Evolutionary conservation across 768 basidiomycete species (phyloP).

Genomic region (Mycena galericulata): DNA sequence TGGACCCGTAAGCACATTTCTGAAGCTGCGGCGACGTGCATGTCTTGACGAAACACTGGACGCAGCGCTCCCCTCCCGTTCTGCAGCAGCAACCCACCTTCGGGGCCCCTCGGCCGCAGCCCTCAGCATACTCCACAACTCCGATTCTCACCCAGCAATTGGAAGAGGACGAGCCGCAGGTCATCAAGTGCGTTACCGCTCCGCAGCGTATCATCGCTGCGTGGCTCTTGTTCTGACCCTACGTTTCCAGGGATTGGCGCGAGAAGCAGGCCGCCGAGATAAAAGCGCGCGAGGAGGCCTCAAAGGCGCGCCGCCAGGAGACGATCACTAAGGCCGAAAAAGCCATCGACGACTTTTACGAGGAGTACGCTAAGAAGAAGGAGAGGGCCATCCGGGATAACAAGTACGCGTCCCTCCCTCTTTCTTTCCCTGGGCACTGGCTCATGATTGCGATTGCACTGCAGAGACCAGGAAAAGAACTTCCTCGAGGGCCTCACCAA

Average conservation of each 20-base stretch:
- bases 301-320: constrained; percentile 82
- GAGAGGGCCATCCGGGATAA: constrained; percentile 93
- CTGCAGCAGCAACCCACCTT: constrained; percentile 54
- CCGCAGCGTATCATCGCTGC: not conserved
- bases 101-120: constrained; percentile 81
- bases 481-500: constrained; percentile 81
- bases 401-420: constrained; percentile 71
- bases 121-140: constrained; percentile 75
- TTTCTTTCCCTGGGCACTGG: not conserved
- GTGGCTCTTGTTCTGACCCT: not conserved
- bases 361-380: constrained; percentile 88
- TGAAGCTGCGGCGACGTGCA: not conserved
- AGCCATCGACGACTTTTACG: constrained; percentile 91
- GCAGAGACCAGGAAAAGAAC: constrained; percentile 88
- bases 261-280: constrained; percentile 90
- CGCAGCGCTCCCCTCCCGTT: constrained; percentile 45
- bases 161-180: constrained; percentile 86
- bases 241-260: constrained; percentile 78
- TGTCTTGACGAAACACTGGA: not conserved
- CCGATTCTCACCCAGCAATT: constrained; percentile 78
- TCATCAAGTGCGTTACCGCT: constrained; percentile 76
- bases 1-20: constrained; percentile 46
- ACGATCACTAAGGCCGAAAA: constrained; percentile 87
- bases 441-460: not conserved
- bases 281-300: constrained; percentile 82